Base-by-base conservation (phyloP, 1,284 basidiomycete species). In the Puccinia polysora region DNA sequence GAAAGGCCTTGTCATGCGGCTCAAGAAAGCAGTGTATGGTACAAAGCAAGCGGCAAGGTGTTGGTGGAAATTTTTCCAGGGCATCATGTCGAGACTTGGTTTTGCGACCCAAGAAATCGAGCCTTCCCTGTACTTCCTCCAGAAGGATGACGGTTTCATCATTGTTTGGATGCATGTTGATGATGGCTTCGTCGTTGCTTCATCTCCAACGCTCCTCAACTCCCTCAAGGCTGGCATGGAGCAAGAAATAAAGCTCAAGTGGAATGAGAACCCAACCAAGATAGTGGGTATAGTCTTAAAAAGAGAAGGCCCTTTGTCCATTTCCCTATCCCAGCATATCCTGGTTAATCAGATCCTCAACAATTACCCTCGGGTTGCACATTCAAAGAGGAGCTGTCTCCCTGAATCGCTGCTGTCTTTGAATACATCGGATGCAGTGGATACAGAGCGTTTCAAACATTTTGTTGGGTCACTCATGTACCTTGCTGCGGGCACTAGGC, bases 141-240 rank as follows among this genome's bases (percentile, higher is more conserved):
- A 52, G 20, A 18, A 52, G 14, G 49, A 20, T 52, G 20, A 7
- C 7, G 8, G 7, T 23, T 25, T 18, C 23, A 20, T 52, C 8
- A 52, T 52, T 12, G 49, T 52, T 8, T 52, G 49, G 49, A 52
- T 52, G 49, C 49, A 52, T 23, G 49, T 52, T n/a, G 49, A 52
- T 52, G 49, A 52, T 52, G 49, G 49, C 10, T 8, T 52, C 7
- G 23, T 52, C 40, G 40, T 43, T 43, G 40, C 40, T 8, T 8
- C 18, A 18, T 8, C 18, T 8, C 40, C 8, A 18, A 43, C 18
- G 40, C 40, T 43, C 8, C 18, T 43, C 8, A 43, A 18, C 18
- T 43, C 8, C 8, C 18, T 8, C 8, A 43, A 43, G 8, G 40
- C 40, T 18, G 18, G 18, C 40, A n/a, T 43, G 8, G 18, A n/a